Evolutionary conservation across 805 yeast species (phyloP), one percentile per base, ranked within the genome.

Genomic region (Candida cerambycidarum): DNA sequence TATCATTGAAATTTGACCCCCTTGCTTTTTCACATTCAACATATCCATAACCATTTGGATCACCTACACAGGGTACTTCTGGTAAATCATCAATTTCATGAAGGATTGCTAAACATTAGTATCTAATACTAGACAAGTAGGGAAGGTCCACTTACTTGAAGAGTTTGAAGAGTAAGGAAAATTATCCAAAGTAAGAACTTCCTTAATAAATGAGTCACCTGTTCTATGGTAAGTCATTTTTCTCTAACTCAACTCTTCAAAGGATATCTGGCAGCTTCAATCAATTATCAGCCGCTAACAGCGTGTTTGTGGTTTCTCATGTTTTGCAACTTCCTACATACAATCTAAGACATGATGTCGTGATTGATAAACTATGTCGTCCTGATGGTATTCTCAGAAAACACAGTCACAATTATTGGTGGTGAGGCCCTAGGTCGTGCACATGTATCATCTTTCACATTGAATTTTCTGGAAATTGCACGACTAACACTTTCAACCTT

Each of bases 261-360:
- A n/a, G n/a, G n/a, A n/a, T n/a, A n/a, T n/a, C n/a, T n/a, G n/a
- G n/a, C n/a, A n/a, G n/a, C n/a, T n/a, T 21, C 23, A 21, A 21
- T 8, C 8, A 8, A 21, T 21, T 21, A 19, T 18, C 27, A 21
- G n/a, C 38, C 29, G 38, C 38, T 34, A 34, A 23, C 38, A 24
- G 15, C 23, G 19, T 23, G 5, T 34, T 21, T 34, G 38, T 34
- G 37, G 27, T 18, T 32, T 12, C 25, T 12, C 35, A 13, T 24
- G 6, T 31, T 33, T 34, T 34, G 38, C 38, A 34, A 34, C 38
- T 10, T 34, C 38, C 29, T 14, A 13, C 38, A 34, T 34, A 21
- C n/a, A 34, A 23, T 34, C 14, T 34, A 34, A 21, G 29, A 24
- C 18, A 5, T 23, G 11, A 18, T 23, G 38, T 34, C 30, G 29